Evolutionary conservation across 2,329 filamentous ascomycete species (phyloP), one percentile per base, ranked within the genome.

Genomic region (Moelleriella libera): DNA sequence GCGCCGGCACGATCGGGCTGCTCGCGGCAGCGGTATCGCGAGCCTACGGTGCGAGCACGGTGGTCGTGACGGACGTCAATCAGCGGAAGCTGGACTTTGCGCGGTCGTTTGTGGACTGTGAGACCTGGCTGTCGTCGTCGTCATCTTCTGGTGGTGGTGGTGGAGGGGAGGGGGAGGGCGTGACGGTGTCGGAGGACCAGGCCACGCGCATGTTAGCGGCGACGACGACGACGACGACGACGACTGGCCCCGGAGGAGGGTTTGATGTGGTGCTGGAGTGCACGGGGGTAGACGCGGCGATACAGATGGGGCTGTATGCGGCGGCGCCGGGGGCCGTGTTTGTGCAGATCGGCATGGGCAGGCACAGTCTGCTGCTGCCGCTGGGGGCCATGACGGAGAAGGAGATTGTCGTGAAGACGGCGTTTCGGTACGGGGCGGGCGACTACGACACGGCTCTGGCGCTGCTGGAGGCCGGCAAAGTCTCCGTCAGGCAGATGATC

Each of bases 331-430:
- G 74, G n/a, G 74, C 74, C 7, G 68, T 67, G 46, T 63, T 78
- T 43, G 63, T 78, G 53, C 64, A 78, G 9, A 70, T 79, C 31
- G 76, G 76, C 40, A 78, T 80, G 74, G 76, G 75, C 34, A 71
- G 66, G n/a, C 74, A 75, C 1, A 64, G 75, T 29, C 73, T 78
- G 53, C 75, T 69, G 0, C 60, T 79, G 8, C 74, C 74, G 4
- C 65, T 80, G 5, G 21, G 28, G 12, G 39, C 9, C 12, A 46
- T 45, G 44, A 28, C 7, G 6, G 47, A 45, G 21, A 70, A 78
- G 47, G 74, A 78, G 54, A 66, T 77, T 32, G 59, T 74, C 1
- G 8, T 52, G 1, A 49, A 28, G 72, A 72, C 31, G 68, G 74
- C 43, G 4, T 77, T 77, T 59, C 63, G 75, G 43, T 78, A 78